phyloP scores from a whole-genome alignment of 1,284 basidiomycete genomes.

The Austroboletus novae-zelandiae region DNA sequence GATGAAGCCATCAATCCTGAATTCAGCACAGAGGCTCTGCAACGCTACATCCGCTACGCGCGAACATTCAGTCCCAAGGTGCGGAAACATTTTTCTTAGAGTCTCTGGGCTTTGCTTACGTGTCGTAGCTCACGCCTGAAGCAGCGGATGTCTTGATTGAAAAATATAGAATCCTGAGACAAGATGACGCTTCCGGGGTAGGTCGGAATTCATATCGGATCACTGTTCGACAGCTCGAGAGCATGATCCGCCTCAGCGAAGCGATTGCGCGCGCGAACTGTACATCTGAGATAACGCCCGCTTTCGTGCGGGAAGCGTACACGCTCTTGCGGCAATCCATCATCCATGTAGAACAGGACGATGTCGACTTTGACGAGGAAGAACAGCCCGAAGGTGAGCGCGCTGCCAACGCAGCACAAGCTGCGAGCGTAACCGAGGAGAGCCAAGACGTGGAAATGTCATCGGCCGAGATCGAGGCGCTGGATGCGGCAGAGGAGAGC shows the following conservation, averaged over 20 bases:
- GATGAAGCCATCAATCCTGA: constrained; percentile 95
- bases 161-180: constrained; percentile 90
- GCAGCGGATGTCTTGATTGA: constrained; percentile 93
- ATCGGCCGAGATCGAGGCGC: constrained; percentile 51
- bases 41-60: constrained; percentile 96
- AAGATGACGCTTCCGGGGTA: constrained; percentile 87
- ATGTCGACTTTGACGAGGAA: constrained; percentile 96
- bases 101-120: constrained; percentile 4
- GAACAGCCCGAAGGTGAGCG: constrained; percentile 61
- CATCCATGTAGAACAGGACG: constrained; percentile 99
- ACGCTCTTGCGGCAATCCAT: constrained; percentile 93
- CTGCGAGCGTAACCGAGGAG: constrained; percentile 39
- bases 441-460: constrained; percentile 67
- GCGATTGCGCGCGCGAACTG: constrained; percentile 98
- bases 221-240: constrained; percentile 94
- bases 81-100: neutral
- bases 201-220: constrained; percentile 94
- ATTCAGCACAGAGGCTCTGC: constrained; percentile 94
- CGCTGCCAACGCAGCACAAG: constrained; percentile 31
- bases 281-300: constrained; percentile 88
- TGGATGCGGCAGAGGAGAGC: constrained; percentile 59
- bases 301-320: constrained; percentile 95
- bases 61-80: constrained; percentile 97
- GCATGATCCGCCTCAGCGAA: constrained; percentile 96
- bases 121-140: constrained; percentile 78